Conservation (phyloP, 441 rosid genomes). For the Syzygium malaccense region DNA sequence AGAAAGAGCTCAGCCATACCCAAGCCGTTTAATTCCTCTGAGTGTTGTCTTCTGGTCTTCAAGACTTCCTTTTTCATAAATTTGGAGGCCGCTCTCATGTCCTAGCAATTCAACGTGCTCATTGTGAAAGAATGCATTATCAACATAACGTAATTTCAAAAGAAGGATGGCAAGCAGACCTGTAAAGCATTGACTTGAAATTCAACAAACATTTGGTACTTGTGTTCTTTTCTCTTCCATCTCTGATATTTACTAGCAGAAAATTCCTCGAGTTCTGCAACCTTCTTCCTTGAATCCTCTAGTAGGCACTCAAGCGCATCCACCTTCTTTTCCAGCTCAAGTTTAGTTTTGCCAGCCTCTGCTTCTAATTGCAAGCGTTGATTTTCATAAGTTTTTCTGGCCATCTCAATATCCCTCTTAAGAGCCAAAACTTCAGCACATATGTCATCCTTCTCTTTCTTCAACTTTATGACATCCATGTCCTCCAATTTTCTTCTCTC, state of each 20-base stretch:
- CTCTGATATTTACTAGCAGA: conserved; percentile 46
- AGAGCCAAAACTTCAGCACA: conserved; percentile 54
- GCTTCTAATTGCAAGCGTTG: conserved; percentile 50
- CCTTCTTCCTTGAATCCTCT: conserved; percentile 49
- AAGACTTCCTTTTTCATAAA: conserved; percentile 60
- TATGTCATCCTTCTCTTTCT: conserved; percentile 44
- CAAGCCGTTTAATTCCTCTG: conserved; percentile 44
- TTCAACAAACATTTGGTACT: conserved; percentile 40
- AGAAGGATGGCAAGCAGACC: conserved; percentile 34
- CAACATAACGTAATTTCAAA: neutral
- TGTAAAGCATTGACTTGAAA: conserved; percentile 46
- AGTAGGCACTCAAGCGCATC: conserved; percentile 49
- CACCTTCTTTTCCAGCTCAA: conserved; percentile 45
- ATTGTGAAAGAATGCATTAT: conserved; percentile 5
- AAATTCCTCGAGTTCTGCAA: conserved; percentile 60
- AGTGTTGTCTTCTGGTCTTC: conserved; percentile 39
- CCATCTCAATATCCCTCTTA: conserved; percentile 50
- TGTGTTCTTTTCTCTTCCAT: conserved; percentile 59
- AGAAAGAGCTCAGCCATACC: conserved; percentile 29
- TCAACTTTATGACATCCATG: conserved; percentile 40
- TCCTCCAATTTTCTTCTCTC: conserved; percentile 66
- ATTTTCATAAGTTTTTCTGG: conserved; percentile 39
- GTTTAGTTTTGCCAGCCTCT: conserved; percentile 36
- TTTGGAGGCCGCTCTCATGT: conserved; percentile 46
- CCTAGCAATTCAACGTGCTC: conserved; percentile 29